Conservation (phyloP, 2,329 filamentous ascomycete species). For the Colletotrichum sp. region DNA sequence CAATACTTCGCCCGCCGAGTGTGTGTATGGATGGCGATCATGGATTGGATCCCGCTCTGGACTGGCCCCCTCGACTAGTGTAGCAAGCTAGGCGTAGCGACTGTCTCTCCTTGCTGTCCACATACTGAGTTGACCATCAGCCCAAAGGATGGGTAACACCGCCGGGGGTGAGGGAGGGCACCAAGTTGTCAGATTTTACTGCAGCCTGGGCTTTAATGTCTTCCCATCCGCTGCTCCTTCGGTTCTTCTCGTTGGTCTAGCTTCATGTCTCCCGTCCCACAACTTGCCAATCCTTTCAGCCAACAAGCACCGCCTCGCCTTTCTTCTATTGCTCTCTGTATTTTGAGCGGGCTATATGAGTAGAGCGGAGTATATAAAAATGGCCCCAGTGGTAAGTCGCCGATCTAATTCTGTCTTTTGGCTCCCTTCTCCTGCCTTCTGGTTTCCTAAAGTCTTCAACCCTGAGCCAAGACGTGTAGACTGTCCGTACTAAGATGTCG, state of each 20-base stretch:
- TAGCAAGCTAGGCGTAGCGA: not conserved
- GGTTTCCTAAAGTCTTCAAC: not conserved
- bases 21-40: not conserved
- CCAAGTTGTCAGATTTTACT: not conserved
- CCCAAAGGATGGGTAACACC: constrained; percentile 11
- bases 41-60: not conserved
- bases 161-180: not conserved
- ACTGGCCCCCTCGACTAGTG: not conserved
- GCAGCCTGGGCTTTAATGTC: not conserved
- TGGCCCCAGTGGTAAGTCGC: constrained; percentile 6
- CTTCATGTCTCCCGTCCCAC: not conserved
- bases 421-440: not conserved
- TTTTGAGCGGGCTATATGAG: not conserved
- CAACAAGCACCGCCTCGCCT: not conserved
- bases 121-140: not conserved
- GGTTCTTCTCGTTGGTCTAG: not conserved
- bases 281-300: not conserved
- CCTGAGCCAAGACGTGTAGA: not conserved
- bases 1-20: not conserved
- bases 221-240: constrained; percentile 1
- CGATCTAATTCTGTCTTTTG: not conserved
- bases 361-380: constrained; percentile 7
- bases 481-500: not conserved
- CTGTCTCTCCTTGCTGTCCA: not conserved
- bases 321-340: not conserved